Base-by-base conservation (phyloP, 768 basidiomycete genomes). In the Phlebiopsis gigantea region DNA sequence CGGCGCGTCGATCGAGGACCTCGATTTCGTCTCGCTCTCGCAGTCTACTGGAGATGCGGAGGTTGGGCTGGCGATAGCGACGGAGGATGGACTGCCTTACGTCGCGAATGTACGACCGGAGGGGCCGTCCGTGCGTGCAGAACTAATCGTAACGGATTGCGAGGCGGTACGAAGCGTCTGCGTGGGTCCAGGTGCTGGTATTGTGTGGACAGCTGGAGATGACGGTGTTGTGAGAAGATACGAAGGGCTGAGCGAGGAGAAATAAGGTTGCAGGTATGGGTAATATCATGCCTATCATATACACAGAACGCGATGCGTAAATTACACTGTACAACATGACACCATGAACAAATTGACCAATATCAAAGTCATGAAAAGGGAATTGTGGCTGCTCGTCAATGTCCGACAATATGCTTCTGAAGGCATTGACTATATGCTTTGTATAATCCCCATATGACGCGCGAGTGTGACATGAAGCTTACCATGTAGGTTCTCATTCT, bases 141-240 rank as follows among this genome's bases (percentile, higher is more conserved):
- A 88, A 62, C 69, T 85, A 3, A 74, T 80, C 0, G 85, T 84
- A 1, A 73, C 73, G 26, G 82, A 87, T 55, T 85, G 84, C 62
- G 85, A 87, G 65, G 74, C 80, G 7, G 78, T 84, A 26, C 70
- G 81, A 39, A 66, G 70, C 44, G 68, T 84, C 6, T 65, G 71
- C 31, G 72, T 71, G 1, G 64, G 66, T 6, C 50, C 56, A 8
- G 54, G 53, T 28, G 72, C 74, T 29, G 66, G 66, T 12, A 63
- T 63, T 4, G 65, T 83, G 4, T 84, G 83, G 83, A 79, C 71
- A 55, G 82, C 81, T 8, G 78, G 80, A 44, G 83, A 87, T 61
- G 86, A 87, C 70, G 83, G 82, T 0, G 64, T 85, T 31, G 82
- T 87, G 0, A 72, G 83, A 58, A 62, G 73, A 60, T 85, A 83